Conservation (phyloP, 1,284 basidiomycete genomes). For the Malassezia brasiliensis region DNA sequence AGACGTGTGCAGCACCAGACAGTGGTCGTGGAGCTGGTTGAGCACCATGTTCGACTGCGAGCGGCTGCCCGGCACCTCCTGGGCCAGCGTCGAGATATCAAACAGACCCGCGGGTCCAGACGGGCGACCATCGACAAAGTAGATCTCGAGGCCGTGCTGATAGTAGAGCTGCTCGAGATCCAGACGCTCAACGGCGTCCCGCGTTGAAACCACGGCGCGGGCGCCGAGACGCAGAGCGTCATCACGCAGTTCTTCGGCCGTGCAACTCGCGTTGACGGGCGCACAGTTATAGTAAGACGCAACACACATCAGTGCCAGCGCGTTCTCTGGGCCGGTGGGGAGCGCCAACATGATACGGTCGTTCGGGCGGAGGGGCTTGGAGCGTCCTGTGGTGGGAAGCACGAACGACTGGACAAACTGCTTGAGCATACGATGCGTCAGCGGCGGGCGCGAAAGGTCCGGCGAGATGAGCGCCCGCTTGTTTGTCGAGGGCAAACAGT, state of each 20-base stretch:
- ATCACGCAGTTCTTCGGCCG: slow-evolving; percentile 44
- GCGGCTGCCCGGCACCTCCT: slow-evolving; percentile 15
- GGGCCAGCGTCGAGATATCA: slow-evolving; percentile 35
- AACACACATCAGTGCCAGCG: slow-evolving; percentile 38
- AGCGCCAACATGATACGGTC: slow-evolving; percentile 48
- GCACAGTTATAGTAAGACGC: slow-evolving; percentile 46
- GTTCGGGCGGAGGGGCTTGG: slow-evolving; percentile 32
- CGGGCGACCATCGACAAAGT: slow-evolving; percentile 38
- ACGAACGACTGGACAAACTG: slow-evolving; percentile 36
- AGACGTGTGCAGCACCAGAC: slow-evolving; percentile 46
- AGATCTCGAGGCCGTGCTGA: slow-evolving; percentile 44
- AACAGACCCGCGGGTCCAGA: slow-evolving; percentile 43
- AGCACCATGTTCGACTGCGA: slow-evolving; percentile 22
- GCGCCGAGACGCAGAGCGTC: slow-evolving; percentile 45
- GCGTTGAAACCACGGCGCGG: slow-evolving; percentile 42
- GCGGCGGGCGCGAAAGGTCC: slow-evolving; percentile 38
- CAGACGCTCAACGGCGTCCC: slow-evolving; percentile 40
- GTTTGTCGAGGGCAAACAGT: slow-evolving; percentile 39
- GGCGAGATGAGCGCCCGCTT: slow-evolving; percentile 45
- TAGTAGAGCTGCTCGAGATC: slow-evolving; percentile 30
- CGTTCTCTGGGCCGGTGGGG: slow-evolving; percentile 46
- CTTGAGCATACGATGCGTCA: slow-evolving; percentile 42
- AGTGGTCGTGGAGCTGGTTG: slow-evolving; percentile 40
- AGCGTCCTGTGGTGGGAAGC: slow-evolving; percentile 26
- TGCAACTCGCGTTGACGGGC: slow-evolving; percentile 45